phyloP scores from a whole-genome alignment of 768 basidiomycete genomes.

The Antrodiella citrinella region DNA sequence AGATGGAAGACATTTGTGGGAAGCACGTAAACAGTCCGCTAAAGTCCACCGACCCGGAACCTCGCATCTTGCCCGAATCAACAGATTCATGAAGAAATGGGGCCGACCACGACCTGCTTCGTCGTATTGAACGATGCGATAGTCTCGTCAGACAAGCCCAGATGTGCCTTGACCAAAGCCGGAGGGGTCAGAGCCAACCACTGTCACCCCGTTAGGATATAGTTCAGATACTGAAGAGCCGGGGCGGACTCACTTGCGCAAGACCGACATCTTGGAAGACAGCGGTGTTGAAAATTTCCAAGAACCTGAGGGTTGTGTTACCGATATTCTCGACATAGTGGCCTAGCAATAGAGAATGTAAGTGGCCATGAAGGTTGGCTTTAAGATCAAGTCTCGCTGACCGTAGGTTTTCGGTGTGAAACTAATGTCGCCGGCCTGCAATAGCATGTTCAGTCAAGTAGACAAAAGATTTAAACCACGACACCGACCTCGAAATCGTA shows the following conservation, averaged over 20 bases:
- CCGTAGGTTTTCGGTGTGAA: conserved; percentile 26
- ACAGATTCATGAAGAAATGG: no score
- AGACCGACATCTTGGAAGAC: conserved; percentile 29
- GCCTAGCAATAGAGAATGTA: conserved; percentile 8
- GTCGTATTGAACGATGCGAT: conserved; percentile 30
- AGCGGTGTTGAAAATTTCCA: conserved; percentile 29
- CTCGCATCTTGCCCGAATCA: no score
- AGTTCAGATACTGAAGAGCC: background rate
- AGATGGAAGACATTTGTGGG: no score
- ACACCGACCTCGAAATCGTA: conserved; percentile 43
- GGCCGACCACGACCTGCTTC: conserved; percentile 30
- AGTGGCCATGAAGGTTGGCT: no score
- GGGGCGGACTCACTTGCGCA: conserved; percentile 30
- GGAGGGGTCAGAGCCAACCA: conserved; percentile 41
- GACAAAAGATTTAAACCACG: background rate
- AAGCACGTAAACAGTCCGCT: no score
- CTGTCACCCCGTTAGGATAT: conserved; percentile 8
- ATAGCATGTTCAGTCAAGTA: background rate
- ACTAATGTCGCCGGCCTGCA: conserved; percentile 48
- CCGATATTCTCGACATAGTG: conserved; percentile 34
- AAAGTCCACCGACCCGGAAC: no score
- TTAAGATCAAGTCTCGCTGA: conserved; percentile 29
- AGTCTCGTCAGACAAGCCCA: conserved; percentile 31
- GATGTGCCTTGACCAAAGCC: conserved; percentile 36
- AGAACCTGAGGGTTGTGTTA: conserved; percentile 27